phyloP scores from a whole-genome alignment of 208 protist species.

The Trypanosoma scelopori region DNA sequence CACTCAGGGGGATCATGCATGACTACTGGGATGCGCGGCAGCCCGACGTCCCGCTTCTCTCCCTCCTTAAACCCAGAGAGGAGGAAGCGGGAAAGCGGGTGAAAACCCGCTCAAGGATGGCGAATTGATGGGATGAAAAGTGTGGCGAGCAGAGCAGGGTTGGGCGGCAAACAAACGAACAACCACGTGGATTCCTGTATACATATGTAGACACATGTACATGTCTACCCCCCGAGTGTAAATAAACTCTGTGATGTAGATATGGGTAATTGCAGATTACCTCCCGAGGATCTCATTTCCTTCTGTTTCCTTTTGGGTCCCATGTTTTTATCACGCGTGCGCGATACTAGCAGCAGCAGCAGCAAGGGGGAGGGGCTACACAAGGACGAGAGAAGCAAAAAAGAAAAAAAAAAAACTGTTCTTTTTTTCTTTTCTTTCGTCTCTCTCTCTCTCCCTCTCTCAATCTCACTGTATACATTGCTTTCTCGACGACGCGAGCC shows the following conservation, averaged over 20 bases:
- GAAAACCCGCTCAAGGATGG: conserved; percentile 4
- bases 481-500: neutral
- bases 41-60: neutral
- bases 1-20: conserved; percentile 2
- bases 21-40: conserved; percentile 12
- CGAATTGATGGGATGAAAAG: neutral
- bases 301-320: no score
- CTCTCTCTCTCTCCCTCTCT: conserved; percentile 5
- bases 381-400: neutral
- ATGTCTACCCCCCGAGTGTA: neutral
- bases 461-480: conserved; percentile 1
- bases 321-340: no score
- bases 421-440: conserved; percentile 7
- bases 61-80: conserved; percentile 14
- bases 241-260: no score
- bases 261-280: no score
- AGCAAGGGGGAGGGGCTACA: no score
- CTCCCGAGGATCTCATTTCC: no score
- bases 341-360: no score
- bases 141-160: no score
- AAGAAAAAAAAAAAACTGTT: conserved; percentile 4
- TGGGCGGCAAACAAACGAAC: neutral
- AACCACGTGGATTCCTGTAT: neutral
- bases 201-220: neutral
- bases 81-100: conserved; percentile 11